These are phyloP conservation scores for Pleurotus cornucopiae DNA, from an alignment of 768 basidiomycete species.

Conservation along the genomic window DNA sequence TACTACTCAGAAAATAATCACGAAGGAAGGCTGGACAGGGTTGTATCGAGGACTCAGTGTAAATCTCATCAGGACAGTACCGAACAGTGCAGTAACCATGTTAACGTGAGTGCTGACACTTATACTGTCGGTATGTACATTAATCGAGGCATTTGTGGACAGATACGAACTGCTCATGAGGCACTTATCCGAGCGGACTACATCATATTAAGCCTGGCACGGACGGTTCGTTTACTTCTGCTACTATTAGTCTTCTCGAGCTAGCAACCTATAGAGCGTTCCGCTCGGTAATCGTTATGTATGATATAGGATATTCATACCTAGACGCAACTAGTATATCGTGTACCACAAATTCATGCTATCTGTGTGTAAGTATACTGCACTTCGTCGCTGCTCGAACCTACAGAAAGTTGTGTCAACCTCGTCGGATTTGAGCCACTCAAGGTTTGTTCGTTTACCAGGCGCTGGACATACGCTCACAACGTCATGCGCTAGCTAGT, in stretches of 20 bases:
- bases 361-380: background rate
- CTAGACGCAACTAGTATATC: background rate
- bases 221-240: background rate
- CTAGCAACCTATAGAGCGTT: background rate
- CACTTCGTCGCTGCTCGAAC: background rate
- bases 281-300: conserved; percentile 6
- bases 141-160: background rate
- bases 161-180: conserved; percentile 56
- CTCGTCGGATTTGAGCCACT: too few species aligned
- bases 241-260: background rate
- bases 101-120: conserved; percentile 58
- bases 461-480: too few species aligned
- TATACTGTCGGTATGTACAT: too few species aligned
- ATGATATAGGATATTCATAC: background rate
- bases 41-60: conserved; percentile 93
- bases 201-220: conserved; percentile 11
- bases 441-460: too few species aligned
- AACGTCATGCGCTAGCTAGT: too few species aligned
- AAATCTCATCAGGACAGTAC: conserved; percentile 92
- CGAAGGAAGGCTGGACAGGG: conserved; percentile 83
- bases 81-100: conserved; percentile 95
- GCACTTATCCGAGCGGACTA: conserved; percentile 36
- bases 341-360: background rate
- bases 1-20: conserved; percentile 68
- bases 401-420: too few species aligned